Evolutionary conservation across 2,329 filamentous ascomycete species (phyloP).

Genomic region (Capronia americana): DNA sequence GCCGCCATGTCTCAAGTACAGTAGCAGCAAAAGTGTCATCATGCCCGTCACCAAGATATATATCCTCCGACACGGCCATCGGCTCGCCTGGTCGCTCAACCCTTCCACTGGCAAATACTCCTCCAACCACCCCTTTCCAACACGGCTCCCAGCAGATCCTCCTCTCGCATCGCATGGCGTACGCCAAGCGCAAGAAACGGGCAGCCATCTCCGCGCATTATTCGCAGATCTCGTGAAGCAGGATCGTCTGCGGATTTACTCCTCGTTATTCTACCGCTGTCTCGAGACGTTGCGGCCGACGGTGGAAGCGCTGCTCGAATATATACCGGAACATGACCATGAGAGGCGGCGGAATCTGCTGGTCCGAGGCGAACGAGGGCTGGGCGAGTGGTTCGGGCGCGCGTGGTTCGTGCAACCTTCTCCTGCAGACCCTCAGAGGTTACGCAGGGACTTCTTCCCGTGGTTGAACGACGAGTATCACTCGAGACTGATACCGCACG

Average conservation of each 20-base stretch:
- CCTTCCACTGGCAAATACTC: slow-evolving; percentile 78
- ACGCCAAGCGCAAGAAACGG: slow-evolving; percentile 80
- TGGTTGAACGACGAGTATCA: slow-evolving; percentile 58
- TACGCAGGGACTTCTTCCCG: slow-evolving; percentile 72
- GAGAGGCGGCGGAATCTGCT: slow-evolving; percentile 36
- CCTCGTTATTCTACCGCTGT: slow-evolving; percentile 85
- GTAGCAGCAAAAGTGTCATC: neutral
- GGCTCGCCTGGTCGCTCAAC: slow-evolving; percentile 87
- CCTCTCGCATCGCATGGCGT: slow-evolving; percentile 87
- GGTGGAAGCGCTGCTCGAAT: slow-evolving; percentile 51
- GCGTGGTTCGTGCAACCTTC: slow-evolving; percentile 85
- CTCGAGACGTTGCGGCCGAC: slow-evolving; percentile 80
- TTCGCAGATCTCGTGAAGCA: slow-evolving; percentile 72
- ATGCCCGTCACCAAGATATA: slow-evolving; percentile 41
- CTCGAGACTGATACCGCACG: slow-evolving; percentile 70
- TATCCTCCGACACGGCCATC: slow-evolving; percentile 61
- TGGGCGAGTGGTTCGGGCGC: slow-evolving; percentile 88
- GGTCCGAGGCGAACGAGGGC: slow-evolving; percentile 46
- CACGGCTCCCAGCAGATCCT: slow-evolving; percentile 85
- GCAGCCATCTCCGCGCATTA: slow-evolving; percentile 61
- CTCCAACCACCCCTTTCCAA: slow-evolving; percentile 76
- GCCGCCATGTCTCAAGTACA: neutral
- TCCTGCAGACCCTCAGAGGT: slow-evolving; percentile 68
- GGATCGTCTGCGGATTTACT: slow-evolving; percentile 66
- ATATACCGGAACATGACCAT: slow-evolving; percentile 8